Evolutionary conservation across 768 basidiomycete genomes (phyloP).

Genomic region (Suillus decipiens): DNA sequence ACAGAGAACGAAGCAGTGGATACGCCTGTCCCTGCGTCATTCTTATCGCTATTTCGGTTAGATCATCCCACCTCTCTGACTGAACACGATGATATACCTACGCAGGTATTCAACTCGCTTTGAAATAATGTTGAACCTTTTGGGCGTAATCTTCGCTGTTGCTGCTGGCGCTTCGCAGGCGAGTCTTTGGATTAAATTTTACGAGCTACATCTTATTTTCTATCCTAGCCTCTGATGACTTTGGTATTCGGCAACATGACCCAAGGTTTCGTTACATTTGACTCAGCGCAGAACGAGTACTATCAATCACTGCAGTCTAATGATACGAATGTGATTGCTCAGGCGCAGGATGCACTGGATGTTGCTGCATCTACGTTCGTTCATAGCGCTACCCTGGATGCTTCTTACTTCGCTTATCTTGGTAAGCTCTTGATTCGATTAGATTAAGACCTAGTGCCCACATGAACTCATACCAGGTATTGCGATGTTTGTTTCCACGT

Average conservation of each 20-base stretch:
- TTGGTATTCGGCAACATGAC: slow-evolving; percentile 54
- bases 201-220: neutral
- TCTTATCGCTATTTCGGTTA: slow-evolving; percentile 53
- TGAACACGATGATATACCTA: slow-evolving; percentile 12
- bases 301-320: slow-evolving; percentile 10
- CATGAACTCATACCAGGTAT: too few relatives aligned
- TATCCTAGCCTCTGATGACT: slow-evolving; percentile 37
- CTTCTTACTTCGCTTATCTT: slow-evolving; percentile 38
- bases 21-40: slow-evolving; percentile 38
- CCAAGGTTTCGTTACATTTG: slow-evolving; percentile 40
- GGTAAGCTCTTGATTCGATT: too few relatives aligned
- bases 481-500: too few relatives aligned
- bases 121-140: slow-evolving; percentile 64
- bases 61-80: slow-evolving; percentile 4
- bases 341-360: slow-evolving; percentile 17
- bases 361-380: slow-evolving; percentile 23
- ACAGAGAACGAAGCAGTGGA: slow-evolving; percentile 19
- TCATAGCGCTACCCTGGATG: slow-evolving; percentile 34
- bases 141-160: slow-evolving; percentile 73
- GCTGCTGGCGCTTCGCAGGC: slow-evolving; percentile 82
- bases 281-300: slow-evolving; percentile 5
- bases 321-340: slow-evolving; percentile 15
- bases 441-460: too few relatives aligned
- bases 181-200: slow-evolving; percentile 22
- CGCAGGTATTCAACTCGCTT: slow-evolving; percentile 71